These are phyloP conservation scores for Aspergillus sp. DNA, from an alignment of 2,329 filamentous ascomycete genomes.

Conservation along the genomic window DNA sequence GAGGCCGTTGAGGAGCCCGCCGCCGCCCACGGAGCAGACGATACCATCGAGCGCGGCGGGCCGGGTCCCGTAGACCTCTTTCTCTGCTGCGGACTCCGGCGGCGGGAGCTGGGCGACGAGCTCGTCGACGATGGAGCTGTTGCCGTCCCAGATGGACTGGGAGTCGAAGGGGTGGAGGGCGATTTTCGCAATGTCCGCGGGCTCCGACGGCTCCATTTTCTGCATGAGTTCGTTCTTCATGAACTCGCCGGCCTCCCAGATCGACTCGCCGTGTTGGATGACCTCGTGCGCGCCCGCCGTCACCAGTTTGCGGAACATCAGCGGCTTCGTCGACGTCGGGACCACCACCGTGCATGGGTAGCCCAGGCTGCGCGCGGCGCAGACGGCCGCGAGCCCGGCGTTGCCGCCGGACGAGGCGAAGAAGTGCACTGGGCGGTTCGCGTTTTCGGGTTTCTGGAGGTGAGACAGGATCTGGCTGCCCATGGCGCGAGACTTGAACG, in stretches of 20 bases:
- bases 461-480: slow-evolving; percentile 58
- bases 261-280: slow-evolving; percentile 57
- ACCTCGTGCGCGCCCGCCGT: slow-evolving; percentile 58
- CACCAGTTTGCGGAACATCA: slow-evolving; percentile 63
- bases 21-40: slow-evolving; percentile 71
- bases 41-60: slow-evolving; percentile 53
- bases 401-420: slow-evolving; percentile 76
- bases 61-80: slow-evolving; percentile 16
- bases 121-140: slow-evolving; percentile 37
- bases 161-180: slow-evolving; percentile 39
- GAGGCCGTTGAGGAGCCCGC: slow-evolving; percentile 68
- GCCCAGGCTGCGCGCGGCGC: slow-evolving; percentile 55
- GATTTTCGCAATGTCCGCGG: slow-evolving; percentile 28
- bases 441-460: slow-evolving; percentile 32
- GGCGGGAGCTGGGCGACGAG: slow-evolving; percentile 35
- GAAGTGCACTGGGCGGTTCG: slow-evolving; percentile 52
- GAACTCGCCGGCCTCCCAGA: slow-evolving; percentile 60
- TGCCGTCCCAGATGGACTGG: slow-evolving; percentile 38
- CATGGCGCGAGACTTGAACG: slow-evolving; percentile 73
- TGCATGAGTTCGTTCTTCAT: slow-evolving; percentile 46
- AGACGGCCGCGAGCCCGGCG: slow-evolving; percentile 72
- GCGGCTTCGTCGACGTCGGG: slow-evolving; percentile 52
- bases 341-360: slow-evolving; percentile 67
- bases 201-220: slow-evolving; percentile 13
- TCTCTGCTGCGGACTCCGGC: slow-evolving; percentile 20